Evolutionary conservation across 2,329 filamentous ascomycete species (phyloP).

Genomic region (Alternaria rosae): DNA sequence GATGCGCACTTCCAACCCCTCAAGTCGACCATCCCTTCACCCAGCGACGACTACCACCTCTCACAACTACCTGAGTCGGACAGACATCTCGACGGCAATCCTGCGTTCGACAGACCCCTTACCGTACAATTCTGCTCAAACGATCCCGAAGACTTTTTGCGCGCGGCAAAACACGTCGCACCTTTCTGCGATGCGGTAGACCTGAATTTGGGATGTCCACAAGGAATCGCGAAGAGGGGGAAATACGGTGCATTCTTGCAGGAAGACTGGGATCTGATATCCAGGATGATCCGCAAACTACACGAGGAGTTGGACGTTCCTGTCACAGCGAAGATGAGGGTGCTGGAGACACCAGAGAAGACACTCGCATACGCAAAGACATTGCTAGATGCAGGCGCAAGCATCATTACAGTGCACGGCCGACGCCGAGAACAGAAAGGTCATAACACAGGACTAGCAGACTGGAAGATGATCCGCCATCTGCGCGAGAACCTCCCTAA

Average conservation of each 20-base stretch:
- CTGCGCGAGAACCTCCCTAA: constrained; percentile 81
- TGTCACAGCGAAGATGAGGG: constrained; percentile 92
- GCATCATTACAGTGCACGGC: constrained; percentile 92
- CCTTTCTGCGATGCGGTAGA: constrained; percentile 95
- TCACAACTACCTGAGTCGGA: constrained; percentile 36
- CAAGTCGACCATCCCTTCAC: constrained; percentile 45
- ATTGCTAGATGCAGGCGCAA: constrained; percentile 86
- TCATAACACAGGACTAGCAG: constrained; percentile 89
- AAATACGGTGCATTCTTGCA: constrained; percentile 95
- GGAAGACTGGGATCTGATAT: constrained; percentile 86
- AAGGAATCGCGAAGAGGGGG: constrained; percentile 90
- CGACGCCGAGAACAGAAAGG: constrained; percentile 91
- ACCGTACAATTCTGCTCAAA: constrained; percentile 98
- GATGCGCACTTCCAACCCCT: constrained; percentile 80
- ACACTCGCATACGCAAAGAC: constrained; percentile 90
- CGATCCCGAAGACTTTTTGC: constrained; percentile 78
- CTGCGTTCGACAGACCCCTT: constrained; percentile 81
- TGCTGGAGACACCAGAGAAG: constrained; percentile 84
- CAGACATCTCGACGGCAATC: constrained; percentile 79
- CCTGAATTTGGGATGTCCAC: constrained; percentile 93
- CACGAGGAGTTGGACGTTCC: constrained; percentile 81
- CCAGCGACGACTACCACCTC: constrained; percentile 46
- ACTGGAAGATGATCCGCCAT: constrained; percentile 86
- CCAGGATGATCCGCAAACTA: constrained; percentile 81
- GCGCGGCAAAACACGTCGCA: constrained; percentile 78